Percentiles rank a stretch among this genome's conserved stretches.
Conservation (phyloP, 140 eudicot species). For the Bidens hawaiensis region DNA sequence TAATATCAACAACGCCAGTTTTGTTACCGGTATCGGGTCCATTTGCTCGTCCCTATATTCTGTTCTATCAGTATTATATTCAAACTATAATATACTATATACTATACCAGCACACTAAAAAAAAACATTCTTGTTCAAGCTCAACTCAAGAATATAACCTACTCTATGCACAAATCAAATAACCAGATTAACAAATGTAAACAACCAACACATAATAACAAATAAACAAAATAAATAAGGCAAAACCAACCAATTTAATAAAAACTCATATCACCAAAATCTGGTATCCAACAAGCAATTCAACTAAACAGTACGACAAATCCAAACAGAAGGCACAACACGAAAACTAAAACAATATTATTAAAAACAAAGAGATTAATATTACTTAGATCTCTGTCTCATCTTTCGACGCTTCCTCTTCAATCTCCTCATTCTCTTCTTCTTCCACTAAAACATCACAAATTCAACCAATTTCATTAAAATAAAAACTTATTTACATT, state of each 20-base stretch:
- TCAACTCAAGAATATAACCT: no score
- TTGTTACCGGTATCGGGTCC: no score
- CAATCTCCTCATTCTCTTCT: constrained; percentile 87
- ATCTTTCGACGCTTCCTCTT: constrained; percentile 90
- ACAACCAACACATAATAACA: neutral
- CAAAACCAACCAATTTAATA: neutral
- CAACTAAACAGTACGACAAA: neutral
- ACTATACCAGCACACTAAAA: no score
- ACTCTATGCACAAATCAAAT: neutral
- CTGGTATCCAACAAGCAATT: neutral
- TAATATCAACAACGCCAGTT: no score
- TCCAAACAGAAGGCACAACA: neutral
- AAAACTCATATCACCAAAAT: neutral
- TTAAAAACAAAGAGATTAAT: constrained; percentile 4
- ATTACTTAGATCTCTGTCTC: constrained; percentile 74
- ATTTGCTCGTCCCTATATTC: no score
- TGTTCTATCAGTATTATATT: no score
- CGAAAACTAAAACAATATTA: neutral
- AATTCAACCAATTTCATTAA: neutral
- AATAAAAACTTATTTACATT: neutral
- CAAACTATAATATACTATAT: no score
- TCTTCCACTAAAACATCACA: constrained; percentile 52
- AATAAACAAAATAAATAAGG: no score
- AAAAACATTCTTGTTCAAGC: no score
- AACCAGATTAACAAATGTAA: neutral